Conservation (phyloP, 2,329 filamentous ascomycete genomes). For the Ceratocystis harringtonii region DNA sequence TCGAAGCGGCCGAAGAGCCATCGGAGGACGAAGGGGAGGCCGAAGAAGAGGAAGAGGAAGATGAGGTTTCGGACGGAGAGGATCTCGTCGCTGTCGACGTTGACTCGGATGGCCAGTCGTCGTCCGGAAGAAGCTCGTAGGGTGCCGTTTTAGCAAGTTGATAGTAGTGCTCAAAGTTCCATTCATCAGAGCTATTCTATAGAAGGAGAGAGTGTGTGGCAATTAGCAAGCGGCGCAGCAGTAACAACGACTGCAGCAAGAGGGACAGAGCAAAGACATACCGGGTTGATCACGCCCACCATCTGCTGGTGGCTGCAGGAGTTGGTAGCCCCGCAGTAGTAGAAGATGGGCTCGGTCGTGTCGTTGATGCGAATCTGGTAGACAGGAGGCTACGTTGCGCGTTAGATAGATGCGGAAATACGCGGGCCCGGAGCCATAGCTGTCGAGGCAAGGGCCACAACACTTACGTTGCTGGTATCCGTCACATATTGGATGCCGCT, state of each 20-base stretch:
- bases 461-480: constrained; percentile 31
- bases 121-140: constrained; percentile 40
- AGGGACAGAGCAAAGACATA: constrained; percentile 23
- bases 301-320: constrained; percentile 53
- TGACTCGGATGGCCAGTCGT: constrained; percentile 37
- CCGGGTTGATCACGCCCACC: constrained; percentile 62
- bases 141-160: constrained; percentile 33
- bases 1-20: constrained; percentile 10
- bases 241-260: not conserved
- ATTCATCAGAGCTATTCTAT: constrained; percentile 16
- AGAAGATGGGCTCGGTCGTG: constrained; percentile 44
- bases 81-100: constrained; percentile 16
- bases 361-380: constrained; percentile 39
- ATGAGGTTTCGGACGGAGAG: constrained; percentile 9
- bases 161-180: constrained; percentile 34
- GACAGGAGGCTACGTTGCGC: constrained; percentile 26
- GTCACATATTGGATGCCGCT: constrained; percentile 35
- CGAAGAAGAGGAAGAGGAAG: constrained; percentile 16
- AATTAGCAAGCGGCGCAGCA: constrained; percentile 14
- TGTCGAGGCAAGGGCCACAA: not conserved
- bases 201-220: not conserved
- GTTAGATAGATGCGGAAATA: not conserved
- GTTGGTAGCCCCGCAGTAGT: constrained; percentile 51
- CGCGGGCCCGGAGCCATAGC: not conserved
- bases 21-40: constrained; percentile 16